Base-by-base conservation (phyloP, 768 basidiomycete genomes). In the Naganishia randhawae region DNA sequence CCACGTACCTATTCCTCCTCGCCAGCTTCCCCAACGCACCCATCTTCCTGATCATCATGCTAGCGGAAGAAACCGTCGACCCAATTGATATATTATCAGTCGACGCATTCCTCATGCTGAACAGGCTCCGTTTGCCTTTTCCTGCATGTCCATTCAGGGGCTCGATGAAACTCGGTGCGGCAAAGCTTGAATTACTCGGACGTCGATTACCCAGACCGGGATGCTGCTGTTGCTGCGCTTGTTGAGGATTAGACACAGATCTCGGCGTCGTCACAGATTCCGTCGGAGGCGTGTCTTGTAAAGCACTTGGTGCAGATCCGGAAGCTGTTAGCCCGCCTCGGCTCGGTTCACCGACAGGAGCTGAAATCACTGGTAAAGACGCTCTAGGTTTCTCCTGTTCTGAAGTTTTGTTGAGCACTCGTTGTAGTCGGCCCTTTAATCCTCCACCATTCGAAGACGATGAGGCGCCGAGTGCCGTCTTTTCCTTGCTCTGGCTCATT, bases 81-180 rank as follows among this genome's bases (percentile, higher is more conserved):
- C 89, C 90, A 42, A 98, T 85, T 31, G 93, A 96, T 72, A 98
- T 95, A 80, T 95, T 96, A 80, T 95, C 93, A 50, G 91, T 94
- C 65, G 88, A 89, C 50, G 87, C 86, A 77, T 96, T 95, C 71
- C 89, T 87, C 71, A 89, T 86, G 79, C 92, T 96, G 84, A 98
- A 94, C 71, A 97, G 86, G 84, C 50, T 87, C 53, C 68, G 69
- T 74, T 81, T 76, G 83, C 85, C 72, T 82, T 83, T 35, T 68
- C 76, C 70, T 82, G 84, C 72, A 82, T 83, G 27, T 67, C 76
- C 70, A 31, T 68, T 67, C 4, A 71, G 73, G 11, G 80, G 73
- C 31, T 78, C 79, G 42, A 79, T 74, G 61, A 71, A 42, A 53
- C 66, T 66, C 41, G 69, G 63, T 17, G 68, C n/a, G n/a, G n/a